Evolutionary conservation across 331 rosid genomes (phyloP), one percentile per base, ranked within the genome.

Genomic region (Arachis monticola): DNA sequence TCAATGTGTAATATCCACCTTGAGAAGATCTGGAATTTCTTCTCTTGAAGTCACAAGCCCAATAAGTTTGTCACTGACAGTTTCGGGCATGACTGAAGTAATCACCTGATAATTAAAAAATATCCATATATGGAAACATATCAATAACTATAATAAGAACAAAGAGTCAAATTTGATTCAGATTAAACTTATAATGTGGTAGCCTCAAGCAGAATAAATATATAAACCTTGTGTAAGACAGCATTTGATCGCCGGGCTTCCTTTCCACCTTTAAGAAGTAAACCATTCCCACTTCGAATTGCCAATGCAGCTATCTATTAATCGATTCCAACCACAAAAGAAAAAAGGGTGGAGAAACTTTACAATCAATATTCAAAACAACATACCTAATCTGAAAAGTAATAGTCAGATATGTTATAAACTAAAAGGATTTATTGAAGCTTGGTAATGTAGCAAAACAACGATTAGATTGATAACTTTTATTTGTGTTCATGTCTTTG

Each of bases 211-310:
- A 45, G 48, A 55, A 60, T 69, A 50, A 59, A 55, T 51, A 41
- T 8, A 47, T 80, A 77, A 72, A 94, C 99, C 99, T 94, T 87
- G 85, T 94, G 96, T 77, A 94, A 81, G 79, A 77, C 70, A 0
- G 87, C 85, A 82, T 92, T 92, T 52, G 99, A 90, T 64, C 92
- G 80, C 58, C 84, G 79, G 70, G 97, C 97, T 83, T 90, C 97
- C 83, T 92, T 88, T 76, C 96, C 99, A 42, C 99, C 99, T 85
- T 94, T 92, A 63, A 94, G 96, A 66, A 94, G 88, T 77, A 94
- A 79, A 79, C 96, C 99, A 67, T 94, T 94, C 52, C 99, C 95
- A 78, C 96, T 94, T 78, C 91, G 86, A 80, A 94, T 90, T 48
- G 99, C 97, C 80, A 94, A 73, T 9, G 97, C 82, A 50, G 95